phyloP scores from a whole-genome alignment of 2,329 filamentous ascomycete genomes.

The Simplicillium sp. region DNA sequence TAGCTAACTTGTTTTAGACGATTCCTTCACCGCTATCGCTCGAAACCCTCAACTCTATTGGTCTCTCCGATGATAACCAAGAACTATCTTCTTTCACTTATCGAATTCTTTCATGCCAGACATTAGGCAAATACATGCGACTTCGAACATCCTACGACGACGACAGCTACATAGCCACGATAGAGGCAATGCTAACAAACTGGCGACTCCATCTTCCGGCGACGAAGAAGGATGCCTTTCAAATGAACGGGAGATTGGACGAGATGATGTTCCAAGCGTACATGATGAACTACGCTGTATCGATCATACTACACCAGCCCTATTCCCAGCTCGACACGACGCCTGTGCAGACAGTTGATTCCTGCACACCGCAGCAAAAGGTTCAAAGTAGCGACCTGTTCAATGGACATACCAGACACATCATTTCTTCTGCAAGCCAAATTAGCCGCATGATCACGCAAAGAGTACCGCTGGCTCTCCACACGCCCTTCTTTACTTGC shows the following conservation, averaged over 20 bases:
- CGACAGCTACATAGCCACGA: slow-evolving; percentile 40
- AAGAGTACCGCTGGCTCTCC: slow-evolving; percentile 59
- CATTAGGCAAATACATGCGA: slow-evolving; percentile 66
- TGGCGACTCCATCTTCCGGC: slow-evolving; percentile 74
- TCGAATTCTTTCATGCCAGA: slow-evolving; percentile 70
- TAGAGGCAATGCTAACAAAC: slow-evolving; percentile 51
- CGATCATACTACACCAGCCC: slow-evolving; percentile 72
- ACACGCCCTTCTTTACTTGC: slow-evolving; percentile 80
- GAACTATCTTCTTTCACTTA: slow-evolving; percentile 80
- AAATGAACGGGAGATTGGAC: slow-evolving; percentile 63
- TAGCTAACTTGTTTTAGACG: slow-evolving; percentile 25
- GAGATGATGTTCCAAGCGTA: slow-evolving; percentile 89
- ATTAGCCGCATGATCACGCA: slow-evolving; percentile 69
- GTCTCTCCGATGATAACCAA: slow-evolving; percentile 62
- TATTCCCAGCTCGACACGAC: slow-evolving; percentile 64
- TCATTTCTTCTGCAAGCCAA: slow-evolving; percentile 67
- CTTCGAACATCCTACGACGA: slow-evolving; percentile 41
- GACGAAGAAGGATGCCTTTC: slow-evolving; percentile 60
- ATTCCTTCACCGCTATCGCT: slow-evolving; percentile 53
- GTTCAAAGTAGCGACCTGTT: slow-evolving; percentile 40
- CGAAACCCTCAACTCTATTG: slow-evolving; percentile 64
- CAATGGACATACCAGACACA: slow-evolving; percentile 69
- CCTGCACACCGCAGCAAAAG: slow-evolving; percentile 53
- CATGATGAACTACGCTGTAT: slow-evolving; percentile 60
- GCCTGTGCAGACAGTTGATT: slow-evolving; percentile 48